phyloP scores from a whole-genome alignment of 257 asterid genomes.

The Rubia yunnanensis region DNA sequence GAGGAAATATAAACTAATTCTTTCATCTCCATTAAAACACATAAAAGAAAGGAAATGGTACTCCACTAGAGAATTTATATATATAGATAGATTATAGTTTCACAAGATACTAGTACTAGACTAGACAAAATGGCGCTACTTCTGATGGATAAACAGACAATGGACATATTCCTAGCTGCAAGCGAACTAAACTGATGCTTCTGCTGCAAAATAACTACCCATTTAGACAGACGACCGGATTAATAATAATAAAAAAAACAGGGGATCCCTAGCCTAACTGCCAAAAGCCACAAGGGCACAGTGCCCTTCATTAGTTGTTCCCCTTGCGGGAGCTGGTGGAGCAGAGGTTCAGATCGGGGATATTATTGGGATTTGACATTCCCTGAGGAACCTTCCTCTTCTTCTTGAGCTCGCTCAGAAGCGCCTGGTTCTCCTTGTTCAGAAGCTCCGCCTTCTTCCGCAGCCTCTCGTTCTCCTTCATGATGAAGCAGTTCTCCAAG shows the following conservation, averaged over 20 bases:
- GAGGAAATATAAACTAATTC: no score
- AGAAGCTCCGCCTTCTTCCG: constrained; percentile 69
- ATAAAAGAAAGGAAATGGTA: background rate
- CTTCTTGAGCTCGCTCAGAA: constrained; percentile 57
- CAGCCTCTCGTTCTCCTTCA: constrained; percentile 70
- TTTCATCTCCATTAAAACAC: no score
- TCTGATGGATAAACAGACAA: constrained; percentile 3
- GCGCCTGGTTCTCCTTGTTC: constrained; percentile 70
- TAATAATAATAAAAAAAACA: background rate
- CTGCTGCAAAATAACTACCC: constrained; percentile 12
- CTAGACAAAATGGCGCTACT: constrained; percentile 6
- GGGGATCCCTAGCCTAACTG: constrained; percentile 12
- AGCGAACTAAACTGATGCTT: constrained; percentile 1
- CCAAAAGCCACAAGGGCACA: background rate
- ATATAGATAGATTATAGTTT: background rate
- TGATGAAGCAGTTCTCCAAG: constrained; percentile 62
- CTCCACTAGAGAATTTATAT: background rate
- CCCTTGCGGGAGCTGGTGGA: constrained; percentile 31
- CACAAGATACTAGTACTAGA: background rate
- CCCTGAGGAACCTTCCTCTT: constrained; percentile 44
- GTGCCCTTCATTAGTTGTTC: constrained; percentile 27
- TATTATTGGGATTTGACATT: constrained; percentile 11
- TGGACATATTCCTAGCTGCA: background rate
- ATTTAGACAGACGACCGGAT: background rate
- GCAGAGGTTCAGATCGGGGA: constrained; percentile 12